Percentiles rank a stretch among this genome's conserved stretches.
These are phyloP conservation scores for Plicaturopsis crispa DNA, from an alignment of 768 basidiomycete species.

Conservation along the genomic window DNA sequence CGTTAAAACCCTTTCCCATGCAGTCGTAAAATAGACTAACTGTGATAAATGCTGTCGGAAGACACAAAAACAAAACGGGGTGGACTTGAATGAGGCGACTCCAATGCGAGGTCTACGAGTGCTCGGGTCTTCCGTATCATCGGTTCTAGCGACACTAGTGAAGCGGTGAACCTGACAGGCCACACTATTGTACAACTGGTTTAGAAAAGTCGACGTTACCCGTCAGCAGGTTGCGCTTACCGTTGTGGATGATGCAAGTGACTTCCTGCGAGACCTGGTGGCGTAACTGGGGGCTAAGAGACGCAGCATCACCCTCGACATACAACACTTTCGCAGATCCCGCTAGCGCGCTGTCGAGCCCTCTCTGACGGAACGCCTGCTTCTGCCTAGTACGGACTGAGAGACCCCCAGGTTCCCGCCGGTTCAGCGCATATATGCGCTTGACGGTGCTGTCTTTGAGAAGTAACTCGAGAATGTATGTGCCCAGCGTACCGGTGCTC, in stretches of 20 bases:
- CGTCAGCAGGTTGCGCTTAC: constrained; percentile 8
- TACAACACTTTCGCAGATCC: constrained; percentile 17
- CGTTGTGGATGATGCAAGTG: constrained; percentile 17
- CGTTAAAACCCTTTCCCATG: too few relatives aligned
- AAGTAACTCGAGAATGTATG: constrained; percentile 22
- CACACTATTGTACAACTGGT: too few relatives aligned
- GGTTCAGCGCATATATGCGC: constrained; percentile 27
- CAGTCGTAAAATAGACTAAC: too few relatives aligned
- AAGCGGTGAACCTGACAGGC: too few relatives aligned
- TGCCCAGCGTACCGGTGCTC: constrained; percentile 27
- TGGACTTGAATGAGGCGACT: too few relatives aligned
- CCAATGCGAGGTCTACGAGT: too few relatives aligned
- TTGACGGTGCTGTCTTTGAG: constrained; percentile 16
- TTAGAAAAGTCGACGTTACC: too few relatives aligned
- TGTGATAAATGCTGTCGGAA: too few relatives aligned
- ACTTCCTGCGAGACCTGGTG: constrained; percentile 7
- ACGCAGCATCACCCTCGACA: constrained; percentile 13
- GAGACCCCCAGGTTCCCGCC: constrained; percentile 7
- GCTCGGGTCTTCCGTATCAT: too few relatives aligned
- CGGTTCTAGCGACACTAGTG: too few relatives aligned
- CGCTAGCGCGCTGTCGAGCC: constrained; percentile 12
- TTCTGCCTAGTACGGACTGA: constrained; percentile 13
- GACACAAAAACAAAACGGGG: too few relatives aligned
- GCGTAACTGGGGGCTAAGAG: constrained; percentile 1
- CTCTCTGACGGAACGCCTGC: constrained; percentile 14